A percentile compares a stretch with the other conserved stretches of the same genome.
Evolutionary conservation across 1,284 basidiomycete species (phyloP).

Genomic region (Ustilago loliicola): DNA sequence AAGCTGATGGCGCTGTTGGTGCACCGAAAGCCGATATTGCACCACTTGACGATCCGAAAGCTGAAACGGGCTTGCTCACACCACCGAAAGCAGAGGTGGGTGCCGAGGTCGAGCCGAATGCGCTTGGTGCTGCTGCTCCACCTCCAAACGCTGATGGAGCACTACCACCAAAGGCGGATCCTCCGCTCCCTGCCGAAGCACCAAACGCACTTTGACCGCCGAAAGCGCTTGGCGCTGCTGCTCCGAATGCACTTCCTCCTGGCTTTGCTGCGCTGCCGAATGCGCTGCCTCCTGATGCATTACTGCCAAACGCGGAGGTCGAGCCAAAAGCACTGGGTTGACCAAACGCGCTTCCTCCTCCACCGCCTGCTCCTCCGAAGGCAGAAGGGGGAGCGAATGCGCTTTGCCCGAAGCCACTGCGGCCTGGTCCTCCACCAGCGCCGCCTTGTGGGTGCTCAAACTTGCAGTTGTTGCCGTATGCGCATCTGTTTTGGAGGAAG

Average conservation of each 20-base stretch:
- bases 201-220: slow-evolving; percentile 25
- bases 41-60: slow-evolving; percentile 17
- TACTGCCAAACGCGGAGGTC: slow-evolving; percentile 39
- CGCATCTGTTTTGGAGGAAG: slow-evolving; percentile 54
- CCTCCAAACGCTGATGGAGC: slow-evolving; percentile 14
- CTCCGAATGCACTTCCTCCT: slow-evolving; percentile 23
- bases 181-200: neutral
- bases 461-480: slow-evolving; percentile 59
- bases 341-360: slow-evolving; percentile 31
- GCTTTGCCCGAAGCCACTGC: slow-evolving; percentile 44
- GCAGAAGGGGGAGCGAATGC: slow-evolving; percentile 44
- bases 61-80: slow-evolving; percentile 19
- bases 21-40: neutral
- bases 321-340: slow-evolving; percentile 43
- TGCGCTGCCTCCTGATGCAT: slow-evolving; percentile 19
- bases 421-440: slow-evolving; percentile 11
- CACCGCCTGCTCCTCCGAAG: slow-evolving; percentile 28
- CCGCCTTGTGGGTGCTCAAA: slow-evolving; percentile 52
- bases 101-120: slow-evolving; percentile 24
- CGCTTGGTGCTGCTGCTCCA: slow-evolving; percentile 12
- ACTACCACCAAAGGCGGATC: slow-evolving; percentile 24
- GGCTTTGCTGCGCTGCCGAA: slow-evolving; percentile 27
- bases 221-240: slow-evolving; percentile 12
- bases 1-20: slow-evolving; percentile 13
- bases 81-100: slow-evolving; percentile 26